A percentile compares a stretch with the other conserved stretches of the same genome.
Conservation (phyloP, 192 early-diverging fungal genomes). For the Coemansia umbellata region DNA sequence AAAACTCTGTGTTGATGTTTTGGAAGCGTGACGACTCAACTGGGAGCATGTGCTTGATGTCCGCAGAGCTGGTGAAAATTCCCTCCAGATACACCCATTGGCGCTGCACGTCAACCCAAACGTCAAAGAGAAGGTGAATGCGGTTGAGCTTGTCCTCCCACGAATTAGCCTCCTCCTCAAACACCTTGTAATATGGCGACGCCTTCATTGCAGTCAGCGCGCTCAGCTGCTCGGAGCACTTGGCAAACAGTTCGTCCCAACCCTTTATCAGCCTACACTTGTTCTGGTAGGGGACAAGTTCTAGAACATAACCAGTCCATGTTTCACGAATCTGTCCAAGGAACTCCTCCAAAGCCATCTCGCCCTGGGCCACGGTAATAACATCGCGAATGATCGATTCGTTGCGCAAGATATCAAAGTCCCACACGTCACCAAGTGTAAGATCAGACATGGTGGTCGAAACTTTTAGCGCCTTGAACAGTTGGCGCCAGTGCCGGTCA, state of each 20-base stretch:
- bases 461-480: constrained; percentile 80
- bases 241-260: constrained; percentile 98
- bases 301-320: constrained; percentile 89
- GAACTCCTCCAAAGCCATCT: constrained; percentile 99
- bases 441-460: constrained; percentile 74
- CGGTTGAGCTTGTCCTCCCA: constrained; percentile 99
- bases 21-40: constrained; percentile 94
- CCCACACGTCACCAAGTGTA: constrained; percentile 95
- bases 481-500: constrained; percentile 95
- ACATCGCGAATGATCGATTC: constrained; percentile 84
- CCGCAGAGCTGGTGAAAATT: constrained; percentile 93
- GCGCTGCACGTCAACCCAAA: constrained; percentile 99
- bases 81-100: constrained; percentile 99
- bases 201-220: constrained; percentile 95
- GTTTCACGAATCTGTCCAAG: constrained; percentile 86
- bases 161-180: constrained; percentile 90
- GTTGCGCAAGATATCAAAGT: constrained; percentile 84
- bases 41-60: constrained; percentile 96
- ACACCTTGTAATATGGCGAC: constrained; percentile 96
- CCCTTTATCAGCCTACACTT: constrained; percentile 94
- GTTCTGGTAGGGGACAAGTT: constrained; percentile 96
- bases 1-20: constrained; percentile 97
- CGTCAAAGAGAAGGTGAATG: constrained; percentile 93
- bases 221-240: constrained; percentile 92
- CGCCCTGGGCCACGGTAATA: constrained; percentile 91